These are phyloP conservation scores for Globisporangium paddicum DNA, from an alignment of 352 stramenopile species.

Conservation along the genomic window DNA sequence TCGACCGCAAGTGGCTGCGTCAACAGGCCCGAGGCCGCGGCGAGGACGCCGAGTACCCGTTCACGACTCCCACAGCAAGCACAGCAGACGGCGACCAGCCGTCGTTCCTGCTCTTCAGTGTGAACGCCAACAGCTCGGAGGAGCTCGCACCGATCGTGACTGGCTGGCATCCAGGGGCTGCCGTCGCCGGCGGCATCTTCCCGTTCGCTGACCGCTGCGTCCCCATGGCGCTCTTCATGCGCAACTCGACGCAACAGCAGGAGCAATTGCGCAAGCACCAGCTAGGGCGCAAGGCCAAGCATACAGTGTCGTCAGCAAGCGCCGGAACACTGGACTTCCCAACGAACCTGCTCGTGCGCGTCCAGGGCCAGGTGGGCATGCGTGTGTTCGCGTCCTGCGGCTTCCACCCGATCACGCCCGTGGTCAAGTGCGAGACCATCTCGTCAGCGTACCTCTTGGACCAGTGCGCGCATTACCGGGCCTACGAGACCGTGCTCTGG, in stretches of 20 bases:
- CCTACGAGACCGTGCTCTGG: slow-evolving; percentile 11
- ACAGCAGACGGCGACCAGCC: slow-evolving; percentile 2
- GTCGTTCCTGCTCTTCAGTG: slow-evolving; percentile 56
- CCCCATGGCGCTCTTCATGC: slow-evolving; percentile 21
- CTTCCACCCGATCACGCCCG: slow-evolving; percentile 35
- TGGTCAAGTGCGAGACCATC: slow-evolving; percentile 29
- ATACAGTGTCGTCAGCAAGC: not conserved
- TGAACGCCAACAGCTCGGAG: slow-evolving; percentile 40
- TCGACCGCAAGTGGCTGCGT: slow-evolving; percentile 52
- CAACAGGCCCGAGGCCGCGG: slow-evolving; percentile 27
- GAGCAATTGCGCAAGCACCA: not conserved
- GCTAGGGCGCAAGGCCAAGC: slow-evolving; percentile 8
- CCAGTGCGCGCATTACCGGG: slow-evolving; percentile 12
- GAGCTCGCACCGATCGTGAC: slow-evolving; percentile 30
- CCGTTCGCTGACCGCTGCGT: slow-evolving; percentile 30
- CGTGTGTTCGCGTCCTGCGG: slow-evolving; percentile 36
- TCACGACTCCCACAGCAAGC: slow-evolving; percentile 7
- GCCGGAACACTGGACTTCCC: slow-evolving; percentile 22
- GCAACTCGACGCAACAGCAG: not conserved
- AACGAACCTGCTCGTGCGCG: slow-evolving; percentile 37
- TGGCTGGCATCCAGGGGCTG: slow-evolving; percentile 29
- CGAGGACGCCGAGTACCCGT: slow-evolving; percentile 29
- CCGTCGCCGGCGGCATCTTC: slow-evolving; percentile 40
- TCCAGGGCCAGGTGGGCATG: slow-evolving; percentile 31
- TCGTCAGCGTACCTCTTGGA: slow-evolving; percentile 11